phyloP scores from a whole-genome alignment of 352 stramenopile species.

The Phytophthora melonis region DNA sequence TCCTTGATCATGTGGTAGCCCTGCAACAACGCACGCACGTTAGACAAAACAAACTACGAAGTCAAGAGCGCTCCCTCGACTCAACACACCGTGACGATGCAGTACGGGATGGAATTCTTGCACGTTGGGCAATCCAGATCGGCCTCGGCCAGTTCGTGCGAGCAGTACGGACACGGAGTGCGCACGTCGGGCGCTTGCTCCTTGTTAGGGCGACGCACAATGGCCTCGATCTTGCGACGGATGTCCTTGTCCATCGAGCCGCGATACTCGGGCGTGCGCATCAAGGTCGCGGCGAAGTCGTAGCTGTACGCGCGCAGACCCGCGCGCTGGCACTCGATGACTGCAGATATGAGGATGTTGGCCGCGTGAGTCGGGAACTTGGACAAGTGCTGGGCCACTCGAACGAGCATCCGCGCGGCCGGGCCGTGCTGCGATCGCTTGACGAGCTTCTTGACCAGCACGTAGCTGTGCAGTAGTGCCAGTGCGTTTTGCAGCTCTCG shows the following conservation, averaged over 20 bases:
- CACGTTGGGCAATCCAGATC: constrained; percentile 93
- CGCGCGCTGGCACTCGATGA: constrained; percentile 95
- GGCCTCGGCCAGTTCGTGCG: constrained; percentile 76
- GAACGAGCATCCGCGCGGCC: constrained; percentile 90
- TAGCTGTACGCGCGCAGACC: constrained; percentile 92
- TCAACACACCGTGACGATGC: constrained; percentile 85
- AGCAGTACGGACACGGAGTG: constrained; percentile 90
- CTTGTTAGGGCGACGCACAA: constrained; percentile 93
- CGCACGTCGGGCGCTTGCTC: constrained; percentile 77
- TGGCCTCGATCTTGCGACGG: constrained; percentile 95
- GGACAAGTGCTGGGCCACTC: constrained; percentile 92
- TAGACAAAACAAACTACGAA: not conserved
- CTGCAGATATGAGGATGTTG: constrained; percentile 93
- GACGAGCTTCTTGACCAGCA: constrained; percentile 94
- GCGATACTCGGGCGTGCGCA: constrained; percentile 90
- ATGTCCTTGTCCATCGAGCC: constrained; percentile 91
- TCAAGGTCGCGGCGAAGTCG: constrained; percentile 93
- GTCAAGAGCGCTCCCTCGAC: not conserved
- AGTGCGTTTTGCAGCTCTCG: constrained; percentile 89
- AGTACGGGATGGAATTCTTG: constrained; percentile 95
- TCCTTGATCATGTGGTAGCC: constrained; percentile 95
- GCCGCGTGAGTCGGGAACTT: constrained; percentile 93
- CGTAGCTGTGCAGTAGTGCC: constrained; percentile 94
- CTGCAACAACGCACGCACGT: constrained; percentile 29
- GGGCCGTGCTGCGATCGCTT: constrained; percentile 86